Evolutionary conservation across 257 asterid species (phyloP), one percentile per base, ranked within the genome.

Genomic region (Handroanthus guayacan): DNA sequence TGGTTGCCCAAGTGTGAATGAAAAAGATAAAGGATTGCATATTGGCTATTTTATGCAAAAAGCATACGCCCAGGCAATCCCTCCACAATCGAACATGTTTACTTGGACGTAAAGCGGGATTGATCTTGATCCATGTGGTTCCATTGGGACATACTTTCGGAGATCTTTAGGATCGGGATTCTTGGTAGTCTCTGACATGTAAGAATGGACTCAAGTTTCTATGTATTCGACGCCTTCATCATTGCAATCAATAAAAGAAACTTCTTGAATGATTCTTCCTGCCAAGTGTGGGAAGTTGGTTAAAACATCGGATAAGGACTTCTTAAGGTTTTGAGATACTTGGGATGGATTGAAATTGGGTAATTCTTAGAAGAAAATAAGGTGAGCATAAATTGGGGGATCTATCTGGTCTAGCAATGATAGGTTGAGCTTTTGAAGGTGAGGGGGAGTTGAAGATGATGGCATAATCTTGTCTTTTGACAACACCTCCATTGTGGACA

Each of bases 1-100:
- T 13, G 11, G 39, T 58, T 44, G 60, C 57, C 72, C 72, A 67
- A 16, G 72, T 16, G 2, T 45, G 20, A 37, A 67, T n/a, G 48
- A 67, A 67, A 1, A 20, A 2, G 11, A 45, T 41, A 43, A 67
- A 6, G 7, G 54, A 41, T 14, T 14, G n/a, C 1, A 5, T 37
- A 65, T 41, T 54, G 3, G 70, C 70, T 39, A 65, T 44, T 61
- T 62, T 76, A 13, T 76, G 80, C 2, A 61, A 66, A 6, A 76
- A 54, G 69, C 69, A 25, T 20, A n/a, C n/a, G n/a, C n/a, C n/a
- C n/a, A n/a, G 2, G 54, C 72, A 8, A 75, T 20, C 34, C 79
- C 79, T 17, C 79, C 67, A 56, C 79, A 75, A 13, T 14, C 31
- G 7, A 75, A 75, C 2, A 54, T 52, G 48, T 62, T 62, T 5